These are phyloP conservation scores for Plasmopara muralis DNA, from an alignment of 352 stramenopile species.

Conservation along the genomic window DNA sequence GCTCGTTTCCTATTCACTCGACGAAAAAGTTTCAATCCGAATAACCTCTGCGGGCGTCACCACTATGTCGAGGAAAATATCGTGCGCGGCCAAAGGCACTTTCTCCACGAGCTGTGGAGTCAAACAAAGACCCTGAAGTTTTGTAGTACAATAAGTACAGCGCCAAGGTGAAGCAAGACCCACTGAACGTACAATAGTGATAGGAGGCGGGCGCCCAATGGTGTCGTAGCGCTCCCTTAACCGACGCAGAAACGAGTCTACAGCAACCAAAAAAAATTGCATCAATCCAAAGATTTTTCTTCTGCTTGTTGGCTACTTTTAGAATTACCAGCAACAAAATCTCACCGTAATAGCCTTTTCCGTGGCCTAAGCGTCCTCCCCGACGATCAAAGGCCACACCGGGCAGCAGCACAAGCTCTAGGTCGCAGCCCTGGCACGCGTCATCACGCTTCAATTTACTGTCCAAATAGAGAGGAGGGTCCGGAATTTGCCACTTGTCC, in stretches of 20 bases:
- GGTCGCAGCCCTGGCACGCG: slow-evolving; percentile 35
- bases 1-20: too few species aligned
- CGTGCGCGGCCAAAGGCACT: slow-evolving; percentile 54
- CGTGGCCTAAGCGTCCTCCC: slow-evolving; percentile 78
- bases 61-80: slow-evolving; percentile 58
- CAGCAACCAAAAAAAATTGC: slow-evolving; percentile 10
- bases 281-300: too few species aligned
- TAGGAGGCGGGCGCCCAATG: slow-evolving; percentile 33
- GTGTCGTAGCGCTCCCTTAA: slow-evolving; percentile 40
- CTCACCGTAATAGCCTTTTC: slow-evolving; percentile 85
- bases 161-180: background rate
- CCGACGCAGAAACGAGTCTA: slow-evolving; percentile 71
- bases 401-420: slow-evolving; percentile 79
- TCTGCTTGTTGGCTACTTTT: background rate
- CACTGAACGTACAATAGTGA: slow-evolving; percentile 45
- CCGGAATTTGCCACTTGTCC: slow-evolving; percentile 86
- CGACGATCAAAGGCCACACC: slow-evolving; percentile 73
- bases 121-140: slow-evolving; percentile 53
- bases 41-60: slow-evolving; percentile 61
- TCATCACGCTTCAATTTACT: slow-evolving; percentile 30
- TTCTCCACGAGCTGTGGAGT: slow-evolving; percentile 48
- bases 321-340: background rate
- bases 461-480: slow-evolving; percentile 39
- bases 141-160: slow-evolving; percentile 1
- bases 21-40: slow-evolving; percentile 5